Evolutionary conservation across 768 basidiomycete genomes (phyloP).

Genomic region (Lactarius psammicola): DNA sequence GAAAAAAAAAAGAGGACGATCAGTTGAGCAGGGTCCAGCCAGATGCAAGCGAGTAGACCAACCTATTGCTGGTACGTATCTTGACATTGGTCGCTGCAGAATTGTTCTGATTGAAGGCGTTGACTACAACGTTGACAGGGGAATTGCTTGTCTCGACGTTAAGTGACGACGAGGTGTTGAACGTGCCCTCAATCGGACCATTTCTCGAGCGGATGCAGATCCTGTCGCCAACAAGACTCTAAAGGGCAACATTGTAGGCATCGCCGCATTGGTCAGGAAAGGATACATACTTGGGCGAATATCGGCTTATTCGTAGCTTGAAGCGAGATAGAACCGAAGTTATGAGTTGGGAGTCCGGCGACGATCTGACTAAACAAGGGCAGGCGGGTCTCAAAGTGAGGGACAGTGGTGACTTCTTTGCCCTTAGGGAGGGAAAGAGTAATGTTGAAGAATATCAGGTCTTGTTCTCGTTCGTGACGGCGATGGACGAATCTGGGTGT

Average conservation of each 20-base stretch:
- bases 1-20: no score
- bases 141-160: conserved; percentile 11
- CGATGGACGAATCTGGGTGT: not conserved
- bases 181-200: conserved; percentile 17
- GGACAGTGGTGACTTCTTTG: conserved; percentile 1
- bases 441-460: conserved; percentile 14
- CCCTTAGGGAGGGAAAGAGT: conserved; percentile 21
- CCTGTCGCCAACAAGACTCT: conserved; percentile 13
- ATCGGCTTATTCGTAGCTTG: conserved; percentile 2
- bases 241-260: not conserved
- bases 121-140: conserved; percentile 14
- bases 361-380: conserved; percentile 16
- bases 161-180: conserved; percentile 17
- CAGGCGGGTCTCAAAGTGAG: conserved; percentile 16
- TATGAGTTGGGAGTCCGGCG: conserved; percentile 3
- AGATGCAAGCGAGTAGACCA: not conserved
- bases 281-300: not conserved
- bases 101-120: conserved; percentile 17
- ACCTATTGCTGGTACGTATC: conserved; percentile 18
- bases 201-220: conserved; percentile 10
- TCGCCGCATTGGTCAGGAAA: not conserved
- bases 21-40: not conserved
- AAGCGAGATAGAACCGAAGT: conserved; percentile 17
- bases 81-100: conserved; percentile 2
- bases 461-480: not conserved